Evolutionary conservation across 805 yeast genomes (phyloP), one percentile per base, ranked within the genome.

Genomic region (Saturnispora hagleri): DNA sequence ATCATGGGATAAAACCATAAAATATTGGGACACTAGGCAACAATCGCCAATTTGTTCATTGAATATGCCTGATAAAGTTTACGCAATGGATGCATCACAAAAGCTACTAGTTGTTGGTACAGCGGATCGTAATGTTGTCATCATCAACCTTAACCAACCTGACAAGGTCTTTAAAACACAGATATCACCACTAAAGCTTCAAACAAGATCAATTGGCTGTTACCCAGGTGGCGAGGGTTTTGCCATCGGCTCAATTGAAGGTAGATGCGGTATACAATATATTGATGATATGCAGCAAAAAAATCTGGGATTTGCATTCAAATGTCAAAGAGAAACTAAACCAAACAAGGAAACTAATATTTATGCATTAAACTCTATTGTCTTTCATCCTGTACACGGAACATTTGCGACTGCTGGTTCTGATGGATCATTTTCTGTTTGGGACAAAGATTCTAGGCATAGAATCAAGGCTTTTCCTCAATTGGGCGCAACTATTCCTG

Each of bases 401-500:
- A 89, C 98, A 1, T 85, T 93, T 68, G 82, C 84, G 47, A 93
- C 99, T 5, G 93, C 95, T 1, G 98, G 99, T 12, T 78, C 93
- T 24, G 99, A 93, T 68, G 99, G 99, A 22, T 76, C 90, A 13
- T 84, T 90, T 72, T 83, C 89, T 61, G 85, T 88, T 72, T 93
- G 99, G 99, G 98, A 93, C 67, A 89, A 88, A 67, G 96, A 89
- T 61, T 85, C 93, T 50, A 81, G 84, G 64, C 95, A 86, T 64
- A 77, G 98, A 60, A 77, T 93, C 58, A 86, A 84, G 69, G 86
- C 84, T 34, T 86, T 80, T 72, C 89, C 95, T 5, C 69, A 79
- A 9, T 73, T 84, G 15, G 77, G 76, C 48, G 77, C 80, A 36
- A 74, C 95, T 0, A 83, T 93, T 50, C 76, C 95, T 0, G 81